Conservation (phyloP, 2,329 filamentous ascomycete species). For the Cladosporium sp. region DNA sequence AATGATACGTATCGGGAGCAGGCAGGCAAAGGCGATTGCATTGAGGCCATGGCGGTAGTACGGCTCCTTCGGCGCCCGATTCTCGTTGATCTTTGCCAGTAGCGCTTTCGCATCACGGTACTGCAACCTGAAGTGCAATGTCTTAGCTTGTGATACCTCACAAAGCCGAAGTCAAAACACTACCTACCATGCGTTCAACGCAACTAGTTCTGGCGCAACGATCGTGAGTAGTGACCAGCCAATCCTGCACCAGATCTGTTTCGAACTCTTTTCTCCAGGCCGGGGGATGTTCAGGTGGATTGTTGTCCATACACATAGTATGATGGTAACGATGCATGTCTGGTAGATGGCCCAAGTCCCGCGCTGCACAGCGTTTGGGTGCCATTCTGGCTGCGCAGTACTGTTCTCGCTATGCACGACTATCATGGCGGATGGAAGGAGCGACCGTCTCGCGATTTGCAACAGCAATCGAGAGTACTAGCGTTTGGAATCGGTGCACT, state of each 20-base stretch:
- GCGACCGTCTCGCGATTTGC: background rate
- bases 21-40: background rate
- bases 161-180: background rate
- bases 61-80: background rate
- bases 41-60: background rate
- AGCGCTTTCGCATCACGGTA: background rate
- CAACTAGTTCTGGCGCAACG: constrained; percentile 22
- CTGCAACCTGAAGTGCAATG: background rate
- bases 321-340: background rate
- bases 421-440: background rate
- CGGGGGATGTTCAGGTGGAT: constrained; percentile 24
- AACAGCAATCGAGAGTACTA: background rate
- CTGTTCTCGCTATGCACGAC: constrained; percentile 6
- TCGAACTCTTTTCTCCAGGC: constrained; percentile 2
- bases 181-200: constrained; percentile 7
- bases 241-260: constrained; percentile 17
- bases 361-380: background rate
- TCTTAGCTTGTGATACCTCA: background rate
- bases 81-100: background rate
- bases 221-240: constrained; percentile 20
- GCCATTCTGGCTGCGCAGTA: background rate
- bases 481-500: background rate
- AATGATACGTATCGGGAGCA: background rate
- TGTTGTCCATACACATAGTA: constrained; percentile 24
- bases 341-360: background rate